Conservation (phyloP, 257 asterid species). For the Capsicum chinense region DNA sequence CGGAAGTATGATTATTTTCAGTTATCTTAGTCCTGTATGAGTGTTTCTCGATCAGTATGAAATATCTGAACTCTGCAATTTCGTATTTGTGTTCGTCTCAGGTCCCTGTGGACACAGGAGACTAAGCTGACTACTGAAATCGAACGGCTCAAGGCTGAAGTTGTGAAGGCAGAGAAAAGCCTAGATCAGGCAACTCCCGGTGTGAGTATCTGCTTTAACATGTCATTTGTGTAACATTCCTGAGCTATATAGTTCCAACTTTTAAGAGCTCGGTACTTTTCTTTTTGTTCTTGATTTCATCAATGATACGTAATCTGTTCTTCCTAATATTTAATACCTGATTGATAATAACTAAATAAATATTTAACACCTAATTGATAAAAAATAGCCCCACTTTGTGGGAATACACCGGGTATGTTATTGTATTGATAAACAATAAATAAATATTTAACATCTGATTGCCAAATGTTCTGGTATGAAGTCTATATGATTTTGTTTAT, state of each 20-base stretch:
- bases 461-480: constrained; percentile 15
- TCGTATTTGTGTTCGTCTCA: constrained; percentile 39
- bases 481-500: constrained; percentile 1
- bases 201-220: constrained; percentile 54
- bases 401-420: no score
- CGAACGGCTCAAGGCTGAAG: constrained; percentile 83
- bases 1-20: constrained; percentile 67
- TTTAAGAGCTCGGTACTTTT: background rate
- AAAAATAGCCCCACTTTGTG: no score
- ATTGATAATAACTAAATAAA: background rate
- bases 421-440: no score
- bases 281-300: background rate
- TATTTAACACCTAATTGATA: background rate
- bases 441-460: constrained; percentile 10
- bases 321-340: background rate
- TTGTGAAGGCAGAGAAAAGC: constrained; percentile 91
- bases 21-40: constrained; percentile 29
- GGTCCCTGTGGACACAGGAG: constrained; percentile 91
- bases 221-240: background rate
- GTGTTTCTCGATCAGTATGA: background rate
- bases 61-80: constrained; percentile 33
- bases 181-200: constrained; percentile 98
- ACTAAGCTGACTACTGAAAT: constrained; percentile 73
- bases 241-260: background rate
- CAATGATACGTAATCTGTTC: constrained; percentile 8